A percentile compares a stretch with the other conserved stretches of the same genome.
Evolutionary conservation across 2,329 filamentous ascomycete species (phyloP).

Genomic region (Graphilbum ipis-grandicollis): DNA sequence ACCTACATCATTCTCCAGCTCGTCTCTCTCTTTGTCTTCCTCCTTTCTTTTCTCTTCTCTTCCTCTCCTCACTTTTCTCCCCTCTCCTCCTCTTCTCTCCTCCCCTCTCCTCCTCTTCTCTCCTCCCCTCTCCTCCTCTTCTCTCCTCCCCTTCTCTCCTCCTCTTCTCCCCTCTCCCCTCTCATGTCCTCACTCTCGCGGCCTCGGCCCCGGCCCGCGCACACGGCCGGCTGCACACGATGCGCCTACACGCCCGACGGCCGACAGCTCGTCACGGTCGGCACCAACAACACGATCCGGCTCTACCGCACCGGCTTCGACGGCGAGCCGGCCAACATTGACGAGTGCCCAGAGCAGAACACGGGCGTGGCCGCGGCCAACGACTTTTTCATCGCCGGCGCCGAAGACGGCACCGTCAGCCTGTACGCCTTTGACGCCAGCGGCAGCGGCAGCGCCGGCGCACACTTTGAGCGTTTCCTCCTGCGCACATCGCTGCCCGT

Average conservation of each 20-base stretch:
- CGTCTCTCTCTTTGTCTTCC: no score
- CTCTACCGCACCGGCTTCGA: constrained; percentile 84
- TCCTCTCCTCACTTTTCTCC: no score
- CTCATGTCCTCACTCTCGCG: constrained; percentile 17
- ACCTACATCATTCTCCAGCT: no score
- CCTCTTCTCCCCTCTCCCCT: background rate
- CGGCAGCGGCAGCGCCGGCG: no score
- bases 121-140: background rate
- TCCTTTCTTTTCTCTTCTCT: no score
- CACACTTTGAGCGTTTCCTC: constrained; percentile 67
- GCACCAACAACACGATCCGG: constrained; percentile 83
- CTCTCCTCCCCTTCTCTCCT: background rate
- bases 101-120: no score
- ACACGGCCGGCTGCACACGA: constrained; percentile 75
- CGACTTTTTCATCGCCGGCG: constrained; percentile 73
- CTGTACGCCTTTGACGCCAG: constrained; percentile 72
- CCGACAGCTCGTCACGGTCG: constrained; percentile 71
- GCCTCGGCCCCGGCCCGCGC: constrained; percentile 47
- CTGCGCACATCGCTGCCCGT: constrained; percentile 73
- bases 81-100: no score
- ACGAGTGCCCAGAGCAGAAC: constrained; percentile 80
- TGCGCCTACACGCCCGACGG: constrained; percentile 85
- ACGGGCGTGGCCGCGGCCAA: constrained; percentile 59
- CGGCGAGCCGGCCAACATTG: constrained; percentile 81
- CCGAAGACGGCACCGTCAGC: constrained; percentile 92